Conservation (phyloP, 345 rosid genomes). For the Citrus unshiu region DNA sequence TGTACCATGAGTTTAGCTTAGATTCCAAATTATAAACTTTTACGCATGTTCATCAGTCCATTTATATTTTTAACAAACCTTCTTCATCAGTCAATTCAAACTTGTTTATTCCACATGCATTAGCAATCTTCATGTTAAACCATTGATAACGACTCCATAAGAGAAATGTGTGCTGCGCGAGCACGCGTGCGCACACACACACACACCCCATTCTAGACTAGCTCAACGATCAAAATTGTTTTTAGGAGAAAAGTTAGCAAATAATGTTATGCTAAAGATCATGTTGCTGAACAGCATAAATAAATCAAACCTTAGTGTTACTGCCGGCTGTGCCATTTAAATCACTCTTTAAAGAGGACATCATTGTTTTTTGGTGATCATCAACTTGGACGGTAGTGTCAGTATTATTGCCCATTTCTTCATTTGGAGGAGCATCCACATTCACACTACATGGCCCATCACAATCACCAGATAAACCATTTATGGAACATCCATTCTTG, state of each 20-base stretch:
- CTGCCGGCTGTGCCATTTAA: conserved; percentile 8
- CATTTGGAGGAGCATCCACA: conserved; percentile 15
- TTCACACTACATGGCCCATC: conserved; percentile 16
- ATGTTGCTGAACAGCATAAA: background rate
- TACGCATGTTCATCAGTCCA: no score
- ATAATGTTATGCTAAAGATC: background rate
- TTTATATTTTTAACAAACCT: background rate
- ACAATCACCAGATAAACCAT: conserved; percentile 8
- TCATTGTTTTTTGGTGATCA: conserved; percentile 13
- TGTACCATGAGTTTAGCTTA: background rate
- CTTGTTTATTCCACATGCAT: background rate
- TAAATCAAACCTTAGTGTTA: conserved; percentile 12
- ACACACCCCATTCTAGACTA: background rate
- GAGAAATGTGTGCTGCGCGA: no score
- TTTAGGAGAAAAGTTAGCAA: background rate
- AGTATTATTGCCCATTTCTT: conserved; percentile 8
- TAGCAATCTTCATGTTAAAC: background rate
- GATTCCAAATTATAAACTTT: no score
- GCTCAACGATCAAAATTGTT: background rate
- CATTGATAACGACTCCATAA: no score
- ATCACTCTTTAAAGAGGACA: conserved; percentile 8
- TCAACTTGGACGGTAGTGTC: conserved; percentile 7
- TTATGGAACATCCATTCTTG: background rate
- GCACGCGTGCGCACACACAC: no score
- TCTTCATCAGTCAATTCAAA: background rate